A percentile compares a stretch with the other conserved stretches of the same genome.
Evolutionary conservation across 768 basidiomycete species (phyloP).

Genomic region (Tulasnella sp.): DNA sequence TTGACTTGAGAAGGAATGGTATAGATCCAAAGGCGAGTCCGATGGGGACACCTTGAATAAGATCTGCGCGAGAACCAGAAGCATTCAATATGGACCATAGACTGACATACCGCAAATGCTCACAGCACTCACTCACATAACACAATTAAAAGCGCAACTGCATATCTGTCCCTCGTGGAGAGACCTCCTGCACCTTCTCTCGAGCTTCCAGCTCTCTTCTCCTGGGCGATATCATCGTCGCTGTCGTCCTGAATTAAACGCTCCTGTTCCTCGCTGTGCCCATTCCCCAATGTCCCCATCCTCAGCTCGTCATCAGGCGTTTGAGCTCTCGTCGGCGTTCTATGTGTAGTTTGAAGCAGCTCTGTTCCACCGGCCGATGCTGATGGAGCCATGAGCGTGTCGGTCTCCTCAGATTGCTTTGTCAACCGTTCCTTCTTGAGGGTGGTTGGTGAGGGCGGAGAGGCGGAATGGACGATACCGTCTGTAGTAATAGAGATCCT

Average conservation of each 20-base stretch:
- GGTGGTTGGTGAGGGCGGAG: too few species aligned
- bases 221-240: constrained; percentile 15
- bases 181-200: constrained; percentile 28
- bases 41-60: constrained; percentile 80
- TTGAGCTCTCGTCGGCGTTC: too few species aligned
- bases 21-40: constrained; percentile 58
- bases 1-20: constrained; percentile 90
- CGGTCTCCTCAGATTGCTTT: too few species aligned
- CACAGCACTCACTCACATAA: constrained; percentile 55
- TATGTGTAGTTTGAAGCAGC: too few species aligned
- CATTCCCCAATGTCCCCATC: constrained; percentile 10
- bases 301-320: constrained; percentile 12
- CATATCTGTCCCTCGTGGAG: constrained; percentile 67
- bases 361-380: too few species aligned
- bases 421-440: too few species aligned
- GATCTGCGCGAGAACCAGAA: constrained; percentile 25
- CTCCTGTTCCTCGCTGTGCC: constrained; percentile 5
- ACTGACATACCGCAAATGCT: background rate
- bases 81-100: background rate
- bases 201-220: constrained; percentile 7
- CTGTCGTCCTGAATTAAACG: constrained; percentile 1
- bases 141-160: constrained; percentile 74
- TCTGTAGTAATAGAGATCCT: too few species aligned
- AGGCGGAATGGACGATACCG: too few species aligned
- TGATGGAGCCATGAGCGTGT: too few species aligned